These are phyloP conservation scores for Eucalyptus globulus DNA, from an alignment of 345 rosid species.

Conservation along the genomic window DNA sequence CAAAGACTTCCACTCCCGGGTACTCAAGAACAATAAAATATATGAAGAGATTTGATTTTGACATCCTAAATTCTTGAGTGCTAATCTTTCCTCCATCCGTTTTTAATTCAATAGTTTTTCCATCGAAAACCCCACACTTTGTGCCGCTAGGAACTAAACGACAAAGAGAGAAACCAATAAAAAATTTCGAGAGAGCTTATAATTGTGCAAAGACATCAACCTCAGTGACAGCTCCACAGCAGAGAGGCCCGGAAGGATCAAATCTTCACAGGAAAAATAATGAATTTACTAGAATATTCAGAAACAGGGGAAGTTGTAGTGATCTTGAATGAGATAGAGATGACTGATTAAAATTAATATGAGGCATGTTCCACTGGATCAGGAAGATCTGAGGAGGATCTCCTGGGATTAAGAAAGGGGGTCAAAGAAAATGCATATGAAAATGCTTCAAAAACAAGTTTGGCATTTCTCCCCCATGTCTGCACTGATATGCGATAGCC, in stretches of 20 bases:
- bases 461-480: neutral
- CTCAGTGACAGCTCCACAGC: slow-evolving; percentile 40
- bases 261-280: neutral
- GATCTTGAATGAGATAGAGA: slow-evolving; percentile 10
- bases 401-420: slow-evolving; percentile 4
- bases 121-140: neutral
- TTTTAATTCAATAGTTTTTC: neutral
- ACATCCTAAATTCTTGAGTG: slow-evolving; percentile 29
- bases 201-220: slow-evolving; percentile 38
- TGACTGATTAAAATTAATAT: neutral
- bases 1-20: neutral
- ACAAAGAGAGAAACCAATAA: slow-evolving; percentile 2
- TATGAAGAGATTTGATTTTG: slow-evolving; percentile 7
- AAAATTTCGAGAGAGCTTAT: slow-evolving; percentile 2
- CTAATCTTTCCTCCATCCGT: neutral
- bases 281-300: neutral
- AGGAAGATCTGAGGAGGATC: slow-evolving; percentile 34
- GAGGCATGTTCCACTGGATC: slow-evolving; percentile 28
- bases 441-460: slow-evolving; percentile 11
- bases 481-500: neutral
- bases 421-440: slow-evolving; percentile 13
- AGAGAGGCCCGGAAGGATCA: slow-evolving; percentile 26
- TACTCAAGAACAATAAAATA: neutral
- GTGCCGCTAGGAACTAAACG: neutral
- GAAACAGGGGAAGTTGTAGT: neutral